Evolutionary conservation across 2,329 filamentous ascomycete genomes (phyloP).

Genomic region (Alternaria hordeiaustralica): DNA sequence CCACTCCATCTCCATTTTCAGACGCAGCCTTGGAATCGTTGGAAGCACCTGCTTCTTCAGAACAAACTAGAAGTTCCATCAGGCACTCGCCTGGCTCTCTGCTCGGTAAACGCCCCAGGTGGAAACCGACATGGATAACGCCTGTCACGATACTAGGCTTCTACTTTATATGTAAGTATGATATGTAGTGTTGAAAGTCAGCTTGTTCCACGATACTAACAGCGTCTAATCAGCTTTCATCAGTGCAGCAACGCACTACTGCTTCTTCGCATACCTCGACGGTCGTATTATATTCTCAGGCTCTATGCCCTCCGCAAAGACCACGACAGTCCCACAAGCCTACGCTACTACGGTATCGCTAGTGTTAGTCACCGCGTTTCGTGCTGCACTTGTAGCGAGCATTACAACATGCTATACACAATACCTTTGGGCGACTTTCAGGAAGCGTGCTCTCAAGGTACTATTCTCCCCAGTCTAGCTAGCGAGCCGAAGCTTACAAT

Average conservation of each 20-base stretch:
- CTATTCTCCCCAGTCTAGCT: accelerated
- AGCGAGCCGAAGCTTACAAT: neutral
- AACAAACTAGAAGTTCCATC: neutral
- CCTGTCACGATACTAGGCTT: neutral
- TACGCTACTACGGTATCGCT: neutral
- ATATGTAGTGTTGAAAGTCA: accelerated
- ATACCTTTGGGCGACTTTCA: neutral
- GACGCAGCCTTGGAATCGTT: neutral
- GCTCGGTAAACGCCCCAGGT: neutral
- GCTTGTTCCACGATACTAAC: accelerated
- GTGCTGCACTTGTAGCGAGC: neutral
- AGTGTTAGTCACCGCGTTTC: neutral
- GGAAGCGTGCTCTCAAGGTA: neutral
- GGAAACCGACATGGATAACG: neutral
- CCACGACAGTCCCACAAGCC: neutral
- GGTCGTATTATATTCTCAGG: neutral
- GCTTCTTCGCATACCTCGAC: neutral
- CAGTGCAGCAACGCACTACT: neutral
- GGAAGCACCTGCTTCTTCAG: neutral
- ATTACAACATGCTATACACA: neutral
- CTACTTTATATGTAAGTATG: neutral
- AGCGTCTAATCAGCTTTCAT: neutral
- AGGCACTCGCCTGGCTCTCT: accelerated
- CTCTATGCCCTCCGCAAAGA: neutral
- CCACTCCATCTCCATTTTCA: neutral